Percentiles rank a stretch among this genome's conserved stretches.
Evolutionary conservation across 2,329 filamentous ascomycete species (phyloP).

Genomic region (Epichloe amarillans): DNA sequence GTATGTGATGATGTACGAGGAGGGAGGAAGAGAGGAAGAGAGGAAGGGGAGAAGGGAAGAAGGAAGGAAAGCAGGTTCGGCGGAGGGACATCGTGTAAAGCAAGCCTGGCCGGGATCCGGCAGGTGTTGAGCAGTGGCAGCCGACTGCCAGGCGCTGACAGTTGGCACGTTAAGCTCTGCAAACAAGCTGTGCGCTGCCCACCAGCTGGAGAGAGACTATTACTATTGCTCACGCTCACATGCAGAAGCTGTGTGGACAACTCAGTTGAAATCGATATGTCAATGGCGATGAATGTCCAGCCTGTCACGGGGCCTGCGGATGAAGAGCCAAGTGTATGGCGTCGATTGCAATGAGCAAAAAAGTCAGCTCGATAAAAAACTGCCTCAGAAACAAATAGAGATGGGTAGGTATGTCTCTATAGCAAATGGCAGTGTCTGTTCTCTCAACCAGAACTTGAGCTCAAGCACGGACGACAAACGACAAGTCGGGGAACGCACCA

Average conservation of each 20-base stretch:
- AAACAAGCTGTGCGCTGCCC: not conserved
- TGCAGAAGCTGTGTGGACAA: too few relatives aligned
- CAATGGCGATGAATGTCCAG: too few relatives aligned
- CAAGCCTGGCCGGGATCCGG: not conserved
- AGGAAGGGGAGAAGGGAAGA: conserved; percentile 7
- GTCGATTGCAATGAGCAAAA: too few relatives aligned
- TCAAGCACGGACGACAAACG: too few relatives aligned
- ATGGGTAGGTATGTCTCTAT: too few relatives aligned
- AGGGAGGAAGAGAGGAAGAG: not conserved
- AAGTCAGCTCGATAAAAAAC: not conserved
- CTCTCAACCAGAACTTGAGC: not conserved
- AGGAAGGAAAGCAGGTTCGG: conserved; percentile 1
- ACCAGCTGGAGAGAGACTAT: too few relatives aligned
- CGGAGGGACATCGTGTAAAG: not conserved
- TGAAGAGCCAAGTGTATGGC: too few relatives aligned
- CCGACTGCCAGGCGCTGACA: not conserved
- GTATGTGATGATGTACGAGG: not conserved
- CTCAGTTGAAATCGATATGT: too few relatives aligned
- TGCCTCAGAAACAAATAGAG: not conserved
- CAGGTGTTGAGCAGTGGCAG: not conserved
- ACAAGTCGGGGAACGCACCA: not conserved
- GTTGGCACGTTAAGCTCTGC: not conserved
- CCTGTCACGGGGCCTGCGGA: too few relatives aligned
- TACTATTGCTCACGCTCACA: too few relatives aligned
- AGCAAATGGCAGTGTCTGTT: not conserved